Evolutionary conservation across 106 monocot species (phyloP).

Genomic region (Dioscorea alata): DNA sequence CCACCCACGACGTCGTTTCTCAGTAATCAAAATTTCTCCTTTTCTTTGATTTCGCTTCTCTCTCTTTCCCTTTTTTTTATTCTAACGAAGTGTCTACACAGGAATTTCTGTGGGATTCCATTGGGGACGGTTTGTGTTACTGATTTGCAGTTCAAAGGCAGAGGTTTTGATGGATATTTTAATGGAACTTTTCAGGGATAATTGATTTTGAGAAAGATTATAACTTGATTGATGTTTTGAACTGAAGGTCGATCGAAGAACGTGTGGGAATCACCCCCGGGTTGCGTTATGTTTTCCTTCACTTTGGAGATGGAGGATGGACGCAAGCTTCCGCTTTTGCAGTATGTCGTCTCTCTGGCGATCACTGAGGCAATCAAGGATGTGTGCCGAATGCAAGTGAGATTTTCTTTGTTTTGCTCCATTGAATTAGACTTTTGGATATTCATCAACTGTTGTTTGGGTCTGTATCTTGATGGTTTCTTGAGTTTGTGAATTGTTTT

Average conservation of each 20-base stretch:
- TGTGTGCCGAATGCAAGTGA: conserved; percentile 49
- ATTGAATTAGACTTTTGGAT: neutral
- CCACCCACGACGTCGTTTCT: conserved; percentile 69
- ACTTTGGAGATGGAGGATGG: conserved; percentile 89
- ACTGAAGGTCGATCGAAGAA: conserved; percentile 67
- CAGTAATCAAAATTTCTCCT: conserved; percentile 22
- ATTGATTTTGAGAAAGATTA: neutral
- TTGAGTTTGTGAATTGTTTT: too few species aligned
- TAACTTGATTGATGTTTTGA: conserved; percentile 3
- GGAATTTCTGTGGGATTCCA: conserved; percentile 56
- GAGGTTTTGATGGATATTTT: conserved; percentile 27
- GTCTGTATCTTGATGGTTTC: neutral
- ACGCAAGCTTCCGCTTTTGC: conserved; percentile 69
- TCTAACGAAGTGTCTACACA: conserved; percentile 7
- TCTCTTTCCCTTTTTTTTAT: neutral
- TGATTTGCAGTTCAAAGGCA: conserved; percentile 65
- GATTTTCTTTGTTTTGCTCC: neutral
- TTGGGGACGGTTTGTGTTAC: conserved; percentile 49
- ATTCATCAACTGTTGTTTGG: neutral
- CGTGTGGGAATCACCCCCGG: conserved; percentile 85
- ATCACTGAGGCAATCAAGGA: conserved; percentile 73
- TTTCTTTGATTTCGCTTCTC: neutral
- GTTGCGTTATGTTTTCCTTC: conserved; percentile 89
- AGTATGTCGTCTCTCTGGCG: conserved; percentile 85
- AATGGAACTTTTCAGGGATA: neutral